Percentiles rank a stretch among this genome's conserved stretches.
Evolutionary conservation across 2,329 filamentous ascomycete genomes (phyloP).

Genomic region (Knoxdaviesia proteae): DNA sequence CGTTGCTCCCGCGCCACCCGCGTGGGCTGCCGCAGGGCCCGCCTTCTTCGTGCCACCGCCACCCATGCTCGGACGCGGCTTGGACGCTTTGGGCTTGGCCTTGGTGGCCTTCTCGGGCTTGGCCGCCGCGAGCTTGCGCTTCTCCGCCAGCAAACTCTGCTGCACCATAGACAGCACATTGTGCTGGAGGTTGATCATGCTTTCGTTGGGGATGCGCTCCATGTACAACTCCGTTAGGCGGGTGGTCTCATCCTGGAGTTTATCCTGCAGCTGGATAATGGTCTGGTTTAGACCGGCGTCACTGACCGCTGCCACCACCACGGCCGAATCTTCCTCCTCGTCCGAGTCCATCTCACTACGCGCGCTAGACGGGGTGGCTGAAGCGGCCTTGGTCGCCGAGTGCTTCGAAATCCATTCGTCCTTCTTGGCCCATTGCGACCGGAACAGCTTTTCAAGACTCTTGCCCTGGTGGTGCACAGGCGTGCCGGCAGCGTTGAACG

Average conservation of each 20-base stretch:
- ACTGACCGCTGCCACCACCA: conserved; percentile 11
- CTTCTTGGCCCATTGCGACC: conserved; percentile 57
- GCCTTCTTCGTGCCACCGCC: conserved; percentile 21
- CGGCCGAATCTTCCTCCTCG: conserved; percentile 48
- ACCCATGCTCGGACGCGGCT: conserved; percentile 20
- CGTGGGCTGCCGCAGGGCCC: conserved; percentile 1
- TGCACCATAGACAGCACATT: conserved; percentile 44
- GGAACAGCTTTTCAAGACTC: conserved; percentile 54
- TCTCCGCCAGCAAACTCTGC: conserved; percentile 53
- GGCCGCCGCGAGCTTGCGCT: conserved; percentile 37
- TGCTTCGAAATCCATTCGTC: conserved; percentile 62
- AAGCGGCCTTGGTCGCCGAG: conserved; percentile 30
- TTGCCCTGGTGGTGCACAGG: conserved; percentile 53
- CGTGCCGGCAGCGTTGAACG: conserved; percentile 64
- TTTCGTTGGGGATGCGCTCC: conserved; percentile 27
- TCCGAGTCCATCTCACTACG: conserved; percentile 50
- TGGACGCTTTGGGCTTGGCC: conserved; percentile 30
- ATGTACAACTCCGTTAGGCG: conserved; percentile 34
- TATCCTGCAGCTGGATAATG: conserved; percentile 30
- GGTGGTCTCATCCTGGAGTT: conserved; percentile 32
- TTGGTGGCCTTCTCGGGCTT: conserved; percentile 22
- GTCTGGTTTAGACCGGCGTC: conserved; percentile 19
- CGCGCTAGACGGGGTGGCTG: conserved; percentile 40
- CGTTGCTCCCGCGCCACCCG: conserved; percentile 11
- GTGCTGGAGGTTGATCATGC: conserved; percentile 33